Base-by-base conservation (phyloP, 2,329 filamentous ascomycete species). In the Xylariales sp. region DNA sequence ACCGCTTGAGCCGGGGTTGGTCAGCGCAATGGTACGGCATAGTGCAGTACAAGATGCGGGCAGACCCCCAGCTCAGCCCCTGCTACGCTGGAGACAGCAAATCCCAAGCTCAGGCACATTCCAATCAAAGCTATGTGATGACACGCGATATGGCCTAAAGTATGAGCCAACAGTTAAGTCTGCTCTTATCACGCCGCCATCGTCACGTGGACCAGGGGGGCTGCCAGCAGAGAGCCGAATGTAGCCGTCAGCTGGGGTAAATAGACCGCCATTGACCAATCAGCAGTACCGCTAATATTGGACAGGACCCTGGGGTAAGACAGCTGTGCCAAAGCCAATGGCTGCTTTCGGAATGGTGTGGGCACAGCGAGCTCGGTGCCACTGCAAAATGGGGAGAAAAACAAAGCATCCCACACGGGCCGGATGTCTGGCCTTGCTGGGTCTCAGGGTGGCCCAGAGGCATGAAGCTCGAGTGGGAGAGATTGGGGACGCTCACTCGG, bases 221-320 rank as follows among this genome's bases (percentile, higher is more conserved):
- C 32, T 24, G 33, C n/a, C n/a, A 36, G 25, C 13, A 23, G 40
- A 54, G 51, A 51, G 56, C 56, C 56, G 56, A 44, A 41, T 40
- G 43, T 59, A 59, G 40, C 56, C 56, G 56, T 46, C n/a, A n/a
- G n/a, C n/a, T n/a, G n/a, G n/a, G n/a, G n/a, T n/a, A 7, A 32
- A n/a, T 34, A 37, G 38, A 24, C 44, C 34, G 21, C 40, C 45
- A 55, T 54, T 52, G 53, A 29, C 55, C 52, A 59, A 57, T 59
- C 40, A 54, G 13, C 38, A 21, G 33, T 40, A 40, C 32, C 39
- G 29, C 33, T 44, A 43, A 35, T n/a, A n/a, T n/a, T n/a, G n/a
- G n/a, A 31, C 27, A 38, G 8, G 14, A 10, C 7, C 8, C 8
- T 15, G 15, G 21, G 21, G 21, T 11, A 30, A 19, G 27, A 19